These are phyloP conservation scores for Lipomyces kockii DNA, from an alignment of 805 yeast genomes.

Conservation along the genomic window DNA sequence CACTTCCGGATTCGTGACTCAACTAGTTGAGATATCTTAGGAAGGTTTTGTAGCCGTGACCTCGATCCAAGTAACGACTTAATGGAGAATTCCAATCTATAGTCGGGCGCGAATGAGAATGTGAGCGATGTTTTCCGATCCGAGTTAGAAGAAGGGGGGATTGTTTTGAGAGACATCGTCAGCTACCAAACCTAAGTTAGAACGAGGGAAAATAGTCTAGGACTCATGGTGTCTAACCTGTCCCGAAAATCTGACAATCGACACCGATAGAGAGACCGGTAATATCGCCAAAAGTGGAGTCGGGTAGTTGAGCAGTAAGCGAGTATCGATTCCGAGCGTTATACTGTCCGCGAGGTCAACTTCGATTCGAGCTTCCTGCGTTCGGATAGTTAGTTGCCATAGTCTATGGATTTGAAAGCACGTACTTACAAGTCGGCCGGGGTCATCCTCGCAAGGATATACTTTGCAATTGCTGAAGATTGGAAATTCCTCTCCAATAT, in stretches of 20 bases:
- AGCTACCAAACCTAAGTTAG: conserved; percentile 43
- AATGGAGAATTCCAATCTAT: conserved; percentile 84
- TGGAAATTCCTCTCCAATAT: conserved; percentile 94
- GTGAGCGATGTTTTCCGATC: conserved; percentile 64
- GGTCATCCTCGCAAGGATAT: conserved; percentile 58
- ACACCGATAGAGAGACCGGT: conserved; percentile 83
- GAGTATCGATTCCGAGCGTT: conserved; percentile 83
- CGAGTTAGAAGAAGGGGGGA: conserved; percentile 23
- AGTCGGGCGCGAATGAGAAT: conserved; percentile 91
- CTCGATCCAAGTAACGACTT: conserved; percentile 89
- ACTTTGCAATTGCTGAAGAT: conserved; percentile 92
- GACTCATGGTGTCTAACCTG: conserved; percentile 48
- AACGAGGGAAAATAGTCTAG: background rate
- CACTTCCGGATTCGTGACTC: conserved; percentile 82
- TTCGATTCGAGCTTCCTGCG: conserved; percentile 80
- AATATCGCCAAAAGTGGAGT: conserved; percentile 81
- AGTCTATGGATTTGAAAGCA: background rate
- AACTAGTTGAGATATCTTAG: conserved; percentile 82
- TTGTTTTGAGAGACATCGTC: conserved; percentile 62
- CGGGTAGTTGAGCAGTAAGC: conserved; percentile 78
- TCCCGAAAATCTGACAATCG: conserved; percentile 89
- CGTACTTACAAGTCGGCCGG: conserved; percentile 48
- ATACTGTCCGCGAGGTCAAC: conserved; percentile 87
- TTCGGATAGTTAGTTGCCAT: background rate
- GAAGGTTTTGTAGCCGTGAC: conserved; percentile 89